Evolutionary conservation across 139 green algal species (phyloP).

Genomic region (Closterium sp.): DNA sequence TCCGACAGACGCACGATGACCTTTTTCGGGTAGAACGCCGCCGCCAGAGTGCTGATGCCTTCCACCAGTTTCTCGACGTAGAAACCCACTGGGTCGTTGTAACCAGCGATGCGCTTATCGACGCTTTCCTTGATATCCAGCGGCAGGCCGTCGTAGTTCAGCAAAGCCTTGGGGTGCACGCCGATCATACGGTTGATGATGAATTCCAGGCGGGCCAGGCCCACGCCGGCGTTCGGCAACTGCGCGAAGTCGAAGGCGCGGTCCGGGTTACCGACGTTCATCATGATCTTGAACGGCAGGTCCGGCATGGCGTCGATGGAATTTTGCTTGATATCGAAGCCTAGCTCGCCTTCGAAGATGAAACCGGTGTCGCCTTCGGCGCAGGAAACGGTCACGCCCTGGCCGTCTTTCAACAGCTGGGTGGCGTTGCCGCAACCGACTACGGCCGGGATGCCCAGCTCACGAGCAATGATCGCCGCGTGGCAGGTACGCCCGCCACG

Average conservation of each 20-base stretch:
- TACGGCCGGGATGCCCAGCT: conserved; percentile 34
- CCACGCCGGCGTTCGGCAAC: conserved; percentile 35
- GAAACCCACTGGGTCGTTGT: neutral
- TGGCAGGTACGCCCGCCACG: conserved; percentile 30
- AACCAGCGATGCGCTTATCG: neutral
- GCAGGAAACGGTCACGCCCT: conserved; percentile 19
- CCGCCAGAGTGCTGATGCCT: conserved; percentile 19
- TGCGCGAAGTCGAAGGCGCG: neutral
- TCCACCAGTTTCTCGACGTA: conserved; percentile 30
- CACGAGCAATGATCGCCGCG: conserved; percentile 35
- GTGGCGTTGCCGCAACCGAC: conserved; percentile 1
- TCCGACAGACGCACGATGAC: conserved; percentile 36
- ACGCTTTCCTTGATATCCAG: neutral
- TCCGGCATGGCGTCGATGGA: neutral
- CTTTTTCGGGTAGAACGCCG: conserved; percentile 29
- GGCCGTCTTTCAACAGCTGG: neutral
- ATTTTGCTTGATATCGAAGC: neutral
- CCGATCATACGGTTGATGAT: conserved; percentile 30
- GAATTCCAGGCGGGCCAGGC: conserved; percentile 35
- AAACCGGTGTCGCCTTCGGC: conserved; percentile 17
- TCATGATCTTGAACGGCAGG: conserved; percentile 8
- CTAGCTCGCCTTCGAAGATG: conserved; percentile 14
- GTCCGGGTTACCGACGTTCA: conserved; percentile 21
- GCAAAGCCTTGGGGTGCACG: conserved; percentile 18
- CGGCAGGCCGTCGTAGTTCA: neutral